Base-by-base conservation (phyloP, 176 grass and related monocot genomes). In the Oryza longistaminata region DNA sequence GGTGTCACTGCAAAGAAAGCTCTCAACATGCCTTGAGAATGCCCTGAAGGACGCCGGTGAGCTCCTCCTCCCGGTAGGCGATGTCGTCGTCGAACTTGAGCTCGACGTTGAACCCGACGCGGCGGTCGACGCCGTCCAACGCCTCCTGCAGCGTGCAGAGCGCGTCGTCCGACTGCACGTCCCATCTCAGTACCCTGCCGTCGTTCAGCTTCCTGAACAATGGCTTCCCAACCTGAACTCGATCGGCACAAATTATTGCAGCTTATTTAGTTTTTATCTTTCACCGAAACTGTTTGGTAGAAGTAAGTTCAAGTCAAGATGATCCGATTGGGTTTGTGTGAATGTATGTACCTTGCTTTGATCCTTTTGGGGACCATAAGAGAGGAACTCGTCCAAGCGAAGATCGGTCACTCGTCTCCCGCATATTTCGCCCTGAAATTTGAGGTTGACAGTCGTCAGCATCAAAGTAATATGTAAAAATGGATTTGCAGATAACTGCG, bases 71-170 rank as follows among this genome's bases (percentile, higher is more conserved):
- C 62, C 25, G 67, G 83, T 94, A 97, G 4, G 25, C 15, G 9
- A 88, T 19, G 53, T 88, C 14, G 66, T 92, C 90, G 65, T 92
- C 92, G 33, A 97, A 91, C 74, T 97, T 94, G 64, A 97, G 68
- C 87, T 97, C 95, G 19, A 92, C 81, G 64, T 98, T 95, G 93
- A 98, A 98, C 7, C 93, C 91, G 13, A 98, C 40, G 5, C 82
- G 64, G 1, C 66, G 22, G 72, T 93, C 70, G 7, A 95, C 96
- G 15, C 24, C 34, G 70, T 93, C 71, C 68, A 98, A 92, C 10
- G 65, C 91, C 64, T 98, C 93, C 17, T 73, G 75, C n/a, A 98
- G 80, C 34, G 91, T 95, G 83, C 96, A 98, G 12, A 93, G 48
- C 0, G 87, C 70, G 48, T 81, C 83, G 73, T 98, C 91, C 1